Evolutionary conservation across 108 stramenopile species (phyloP).

Genomic region (Cyclotella cryptica): DNA sequence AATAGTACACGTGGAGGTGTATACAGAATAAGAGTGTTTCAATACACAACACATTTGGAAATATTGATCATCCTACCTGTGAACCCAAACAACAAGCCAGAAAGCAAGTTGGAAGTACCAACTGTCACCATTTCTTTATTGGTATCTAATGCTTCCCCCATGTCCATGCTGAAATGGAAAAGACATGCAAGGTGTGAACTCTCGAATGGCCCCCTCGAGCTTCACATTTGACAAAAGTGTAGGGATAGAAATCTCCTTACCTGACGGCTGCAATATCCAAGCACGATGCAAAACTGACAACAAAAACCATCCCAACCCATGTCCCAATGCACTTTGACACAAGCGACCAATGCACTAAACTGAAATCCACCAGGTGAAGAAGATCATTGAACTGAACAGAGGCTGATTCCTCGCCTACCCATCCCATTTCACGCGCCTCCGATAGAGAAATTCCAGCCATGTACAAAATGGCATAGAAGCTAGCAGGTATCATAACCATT

Average conservation of each 20-base stretch:
- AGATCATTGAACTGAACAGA: slow-evolving; percentile 69
- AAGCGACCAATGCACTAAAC: slow-evolving; percentile 76
- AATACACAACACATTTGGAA: neutral
- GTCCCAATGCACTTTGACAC: slow-evolving; percentile 69
- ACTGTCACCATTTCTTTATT: slow-evolving; percentile 92
- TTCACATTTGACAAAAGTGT: neutral
- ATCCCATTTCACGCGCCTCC: slow-evolving; percentile 70
- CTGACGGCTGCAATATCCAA: slow-evolving; percentile 87
- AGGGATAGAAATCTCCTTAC: neutral
- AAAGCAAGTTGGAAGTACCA: slow-evolving; percentile 87
- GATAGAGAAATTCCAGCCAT: slow-evolving; percentile 53
- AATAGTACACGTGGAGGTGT: neutral
- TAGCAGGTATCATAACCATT: slow-evolving; percentile 84
- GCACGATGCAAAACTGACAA: slow-evolving; percentile 94
- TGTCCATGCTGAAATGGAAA: slow-evolving; percentile 60
- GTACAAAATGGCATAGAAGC: slow-evolving; percentile 78
- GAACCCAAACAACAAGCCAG: slow-evolving; percentile 80
- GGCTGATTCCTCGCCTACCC: slow-evolving; percentile 75
- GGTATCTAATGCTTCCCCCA: slow-evolving; percentile 92
- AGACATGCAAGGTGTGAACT: neutral
- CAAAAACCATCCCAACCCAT: slow-evolving; percentile 97
- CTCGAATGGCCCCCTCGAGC: neutral
- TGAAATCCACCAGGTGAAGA: slow-evolving; percentile 67
- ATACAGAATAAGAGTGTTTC: slow-evolving; percentile 6
- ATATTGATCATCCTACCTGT: slow-evolving; percentile 55